A percentile compares a stretch with the other conserved stretches of the same genome.
Evolutionary conservation across 2,329 filamentous ascomycete species (phyloP).

Genomic region (Whalleya microplaca): DNA sequence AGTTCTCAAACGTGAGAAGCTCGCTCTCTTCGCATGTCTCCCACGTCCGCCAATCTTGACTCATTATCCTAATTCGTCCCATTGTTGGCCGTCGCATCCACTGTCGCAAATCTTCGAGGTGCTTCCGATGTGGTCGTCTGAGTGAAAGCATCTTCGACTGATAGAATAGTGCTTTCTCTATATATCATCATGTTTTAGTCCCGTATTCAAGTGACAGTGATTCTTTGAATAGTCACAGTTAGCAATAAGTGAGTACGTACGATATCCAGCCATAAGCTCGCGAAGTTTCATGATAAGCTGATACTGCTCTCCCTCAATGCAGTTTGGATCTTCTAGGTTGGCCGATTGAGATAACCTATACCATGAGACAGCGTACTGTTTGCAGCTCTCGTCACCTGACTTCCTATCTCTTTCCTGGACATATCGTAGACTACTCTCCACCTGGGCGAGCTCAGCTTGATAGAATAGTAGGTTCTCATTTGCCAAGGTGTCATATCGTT

Average conservation of each 20-base stretch:
- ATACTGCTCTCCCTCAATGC: conserved; percentile 8
- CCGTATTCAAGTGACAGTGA: too few relatives aligned
- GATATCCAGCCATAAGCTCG: conserved; percentile 14
- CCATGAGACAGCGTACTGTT: neutral
- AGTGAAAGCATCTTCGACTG: conserved; percentile 1
- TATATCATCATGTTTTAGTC: neutral
- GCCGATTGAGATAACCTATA: conserved; percentile 7
- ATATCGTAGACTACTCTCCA: conserved; percentile 4
- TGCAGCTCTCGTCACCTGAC: neutral
- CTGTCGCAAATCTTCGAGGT: conserved; percentile 13
- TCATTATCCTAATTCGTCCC: conserved; percentile 9
- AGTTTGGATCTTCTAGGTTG: neutral
- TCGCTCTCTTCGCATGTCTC: neutral
- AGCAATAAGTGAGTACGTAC: conserved; percentile 6
- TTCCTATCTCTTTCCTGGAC: neutral
- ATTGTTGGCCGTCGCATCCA: conserved; percentile 13
- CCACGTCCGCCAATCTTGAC: conserved; percentile 15
- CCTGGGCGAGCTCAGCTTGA: conserved; percentile 13
- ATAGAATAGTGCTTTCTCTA: conserved; percentile 9
- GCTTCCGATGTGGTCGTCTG: conserved; percentile 10
- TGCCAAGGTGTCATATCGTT: conserved; percentile 11
- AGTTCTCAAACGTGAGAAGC: conserved; percentile 20
- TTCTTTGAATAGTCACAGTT: too few relatives aligned
- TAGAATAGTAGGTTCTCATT: conserved; percentile 12
- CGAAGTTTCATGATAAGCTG: conserved; percentile 19